phyloP scores from a whole-genome alignment of 2,329 filamentous ascomycete genomes.

The Botryosphaeria dothidea region DNA sequence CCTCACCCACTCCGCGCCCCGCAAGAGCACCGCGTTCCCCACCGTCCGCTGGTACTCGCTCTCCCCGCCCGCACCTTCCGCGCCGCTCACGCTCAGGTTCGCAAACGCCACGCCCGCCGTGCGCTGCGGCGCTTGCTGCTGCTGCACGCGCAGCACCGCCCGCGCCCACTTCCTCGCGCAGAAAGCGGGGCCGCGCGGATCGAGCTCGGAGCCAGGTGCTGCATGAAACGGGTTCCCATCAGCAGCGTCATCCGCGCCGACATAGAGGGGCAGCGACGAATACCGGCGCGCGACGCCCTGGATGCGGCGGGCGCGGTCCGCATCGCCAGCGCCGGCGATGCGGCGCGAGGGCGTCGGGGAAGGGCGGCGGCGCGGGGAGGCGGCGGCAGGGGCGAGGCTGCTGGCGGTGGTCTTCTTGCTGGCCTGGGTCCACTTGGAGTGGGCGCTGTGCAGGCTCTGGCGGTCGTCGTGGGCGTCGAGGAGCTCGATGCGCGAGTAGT shows the following conservation, averaged over 20 bases:
- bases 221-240: conserved; percentile 13
- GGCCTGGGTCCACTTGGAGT: background rate
- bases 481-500: conserved; percentile 8
- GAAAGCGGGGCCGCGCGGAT: conserved; percentile 1
- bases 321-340: background rate
- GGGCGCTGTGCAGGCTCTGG: background rate
- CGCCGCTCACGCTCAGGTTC: conserved; percentile 6
- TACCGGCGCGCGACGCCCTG: conserved; percentile 5
- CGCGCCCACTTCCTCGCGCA: background rate
- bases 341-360: too few relatives aligned
- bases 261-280: conserved; percentile 4
- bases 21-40: background rate
- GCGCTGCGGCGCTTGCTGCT: background rate
- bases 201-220: background rate
- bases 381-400: background rate
- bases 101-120: conserved; percentile 12
- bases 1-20: background rate
- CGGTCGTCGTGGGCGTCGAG: conserved; percentile 1
- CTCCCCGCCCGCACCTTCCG: background rate
- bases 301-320: conserved; percentile 1
- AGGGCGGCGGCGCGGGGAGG: background rate
- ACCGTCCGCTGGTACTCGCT: conserved; percentile 2
- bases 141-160: conserved; percentile 1
- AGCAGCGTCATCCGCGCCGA: background rate
- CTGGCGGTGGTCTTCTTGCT: background rate